Evolutionary conservation across 2,329 filamentous ascomycete genomes (phyloP).

Genomic region (Cercospora nicotianae): DNA sequence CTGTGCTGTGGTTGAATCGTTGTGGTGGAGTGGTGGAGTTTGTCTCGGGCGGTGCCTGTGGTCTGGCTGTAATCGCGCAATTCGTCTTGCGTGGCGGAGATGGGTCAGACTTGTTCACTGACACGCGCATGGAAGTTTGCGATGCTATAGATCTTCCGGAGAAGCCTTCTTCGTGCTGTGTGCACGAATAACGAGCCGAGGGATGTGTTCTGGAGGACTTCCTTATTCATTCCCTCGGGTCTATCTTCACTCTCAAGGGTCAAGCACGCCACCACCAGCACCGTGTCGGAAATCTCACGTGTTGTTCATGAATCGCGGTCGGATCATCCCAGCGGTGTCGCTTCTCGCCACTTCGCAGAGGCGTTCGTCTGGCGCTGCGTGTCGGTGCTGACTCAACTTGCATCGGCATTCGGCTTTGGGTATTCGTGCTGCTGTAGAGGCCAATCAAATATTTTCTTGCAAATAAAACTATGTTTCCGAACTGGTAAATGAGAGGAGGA

Average conservation of each 20-base stretch:
- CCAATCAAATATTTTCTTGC: neutral
- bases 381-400: neutral
- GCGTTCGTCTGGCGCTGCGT: neutral
- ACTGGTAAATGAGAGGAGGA: neutral
- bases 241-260: neutral
- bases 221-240: neutral
- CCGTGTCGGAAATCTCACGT: neutral
- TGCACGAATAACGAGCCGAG: neutral
- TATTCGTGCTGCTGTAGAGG: neutral
- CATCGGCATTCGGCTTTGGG: neutral
- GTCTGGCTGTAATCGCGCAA: neutral
- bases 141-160: neutral
- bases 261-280: neutral
- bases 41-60: slow-evolving; percentile 7
- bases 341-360: neutral
- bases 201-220: neutral
- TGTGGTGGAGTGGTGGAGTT: neutral
- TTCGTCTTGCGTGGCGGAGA: neutral
- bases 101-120: neutral
- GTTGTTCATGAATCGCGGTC: neutral
- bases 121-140: neutral
- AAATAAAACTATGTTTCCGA: neutral
- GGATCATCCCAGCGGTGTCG: neutral
- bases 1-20: slow-evolving; percentile 15
- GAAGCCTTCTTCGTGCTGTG: neutral